phyloP scores from a whole-genome alignment of 1,284 basidiomycete genomes.

The Leccinum ponderosum region DNA sequence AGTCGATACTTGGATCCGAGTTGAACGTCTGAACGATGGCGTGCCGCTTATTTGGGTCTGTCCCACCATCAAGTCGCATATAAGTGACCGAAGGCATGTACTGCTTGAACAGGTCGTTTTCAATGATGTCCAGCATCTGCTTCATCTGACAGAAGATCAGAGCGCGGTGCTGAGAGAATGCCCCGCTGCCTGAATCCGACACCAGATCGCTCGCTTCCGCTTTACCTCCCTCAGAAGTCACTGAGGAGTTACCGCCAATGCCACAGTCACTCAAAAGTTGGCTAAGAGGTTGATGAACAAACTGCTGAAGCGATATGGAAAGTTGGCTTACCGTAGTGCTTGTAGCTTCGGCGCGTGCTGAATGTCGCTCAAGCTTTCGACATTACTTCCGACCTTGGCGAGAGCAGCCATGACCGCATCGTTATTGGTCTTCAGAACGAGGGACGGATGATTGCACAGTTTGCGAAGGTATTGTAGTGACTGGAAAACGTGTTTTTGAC shows the following conservation, averaged over 20 bases:
- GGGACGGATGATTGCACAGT: constrained; percentile 94
- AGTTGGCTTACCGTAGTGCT: constrained; percentile 72
- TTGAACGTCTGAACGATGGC: constrained; percentile 99
- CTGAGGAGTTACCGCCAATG: constrained; percentile 66
- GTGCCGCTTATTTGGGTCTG: constrained; percentile 89
- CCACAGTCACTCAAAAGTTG: constrained; percentile 96
- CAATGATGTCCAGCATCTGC: constrained; percentile 98
- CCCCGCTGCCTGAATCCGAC: constrained; percentile 49
- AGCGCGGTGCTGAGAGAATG: constrained; percentile 93
- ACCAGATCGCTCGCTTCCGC: constrained; percentile 62
- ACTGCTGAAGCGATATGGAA: background rate
- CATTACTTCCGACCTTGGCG: constrained; percentile 48
- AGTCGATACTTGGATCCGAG: constrained; percentile 96
- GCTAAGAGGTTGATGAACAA: constrained; percentile 41
- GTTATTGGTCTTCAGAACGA: constrained; percentile 76
- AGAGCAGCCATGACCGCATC: constrained; percentile 67
- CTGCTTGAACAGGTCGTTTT: constrained; percentile 87
- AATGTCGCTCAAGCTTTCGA: constrained; percentile 70
- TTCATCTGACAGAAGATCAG: constrained; percentile 99
- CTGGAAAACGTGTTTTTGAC: constrained; percentile 91
- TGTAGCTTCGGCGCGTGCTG: constrained; percentile 93
- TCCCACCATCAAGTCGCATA: constrained; percentile 95
- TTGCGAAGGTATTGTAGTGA: constrained; percentile 97
- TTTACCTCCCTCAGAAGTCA: constrained; percentile 54
- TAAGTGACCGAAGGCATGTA: constrained; percentile 97